Conservation (phyloP, 2,329 filamentous ascomycete genomes). For the Fusarium lateritium region DNA sequence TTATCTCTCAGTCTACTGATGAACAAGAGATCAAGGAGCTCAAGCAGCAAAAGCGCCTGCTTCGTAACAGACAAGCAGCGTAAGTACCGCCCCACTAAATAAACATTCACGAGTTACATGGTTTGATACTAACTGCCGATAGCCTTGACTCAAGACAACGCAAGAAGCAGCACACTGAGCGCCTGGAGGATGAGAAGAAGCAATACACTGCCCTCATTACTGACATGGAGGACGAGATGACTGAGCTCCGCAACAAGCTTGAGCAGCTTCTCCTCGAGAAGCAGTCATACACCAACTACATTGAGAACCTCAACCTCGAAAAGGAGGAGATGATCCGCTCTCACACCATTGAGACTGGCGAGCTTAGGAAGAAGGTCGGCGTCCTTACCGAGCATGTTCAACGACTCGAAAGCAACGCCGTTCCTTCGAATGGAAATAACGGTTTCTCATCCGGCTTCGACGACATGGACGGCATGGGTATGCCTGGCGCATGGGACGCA, state of each 20-base stretch:
- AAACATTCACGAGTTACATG: slow-evolving; percentile 9
- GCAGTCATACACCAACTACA: slow-evolving; percentile 80
- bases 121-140: slow-evolving; percentile 33
- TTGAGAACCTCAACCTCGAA: slow-evolving; percentile 84
- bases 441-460: slow-evolving; percentile 80
- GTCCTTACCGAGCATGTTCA: slow-evolving; percentile 82
- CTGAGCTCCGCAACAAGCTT: slow-evolving; percentile 76
- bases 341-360: slow-evolving; percentile 91
- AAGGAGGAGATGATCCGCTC: slow-evolving; percentile 92
- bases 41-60: slow-evolving; percentile 96
- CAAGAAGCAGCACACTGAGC: slow-evolving; percentile 98
- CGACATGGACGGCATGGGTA: slow-evolving; percentile 86
- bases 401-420: slow-evolving; percentile 74
- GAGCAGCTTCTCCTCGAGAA: slow-evolving; percentile 81
- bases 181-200: slow-evolving; percentile 97
- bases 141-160: slow-evolving; percentile 96
- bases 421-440: slow-evolving; percentile 65
- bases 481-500: slow-evolving; percentile 87
- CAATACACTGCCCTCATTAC: slow-evolving; percentile 82
- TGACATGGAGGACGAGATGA: slow-evolving; percentile 83
- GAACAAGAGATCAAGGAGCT: slow-evolving; percentile 97
- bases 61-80: slow-evolving; percentile 97
- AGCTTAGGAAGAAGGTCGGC: slow-evolving; percentile 92
- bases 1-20: slow-evolving; percentile 89
- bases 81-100: slow-evolving; percentile 65